Base-by-base conservation (phyloP, 2,329 filamentous ascomycete species). In the Paecilomyces niveus region DNA sequence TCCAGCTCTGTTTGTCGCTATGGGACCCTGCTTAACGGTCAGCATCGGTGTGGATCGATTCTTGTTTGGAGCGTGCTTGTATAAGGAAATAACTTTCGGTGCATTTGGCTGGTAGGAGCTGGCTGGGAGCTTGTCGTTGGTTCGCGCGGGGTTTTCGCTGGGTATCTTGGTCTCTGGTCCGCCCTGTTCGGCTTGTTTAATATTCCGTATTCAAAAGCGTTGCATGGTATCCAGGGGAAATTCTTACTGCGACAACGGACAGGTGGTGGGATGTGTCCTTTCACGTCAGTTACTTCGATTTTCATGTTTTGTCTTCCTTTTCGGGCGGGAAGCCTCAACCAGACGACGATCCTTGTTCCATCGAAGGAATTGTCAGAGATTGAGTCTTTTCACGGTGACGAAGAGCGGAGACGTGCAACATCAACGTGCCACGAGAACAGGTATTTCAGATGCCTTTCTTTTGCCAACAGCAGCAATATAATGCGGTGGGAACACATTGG, bases 51-150 rank as follows among this genome's bases (percentile, higher is more conserved):
- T 69, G 66, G 68, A 66, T 73, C 68, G 68, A 72, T 68, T 62
- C 65, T 68, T 71, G 64, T 70, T 72, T 72, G 68, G 69, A 71
- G 69, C 70, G 70, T 69, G 68, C 73, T 75, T 75, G 71, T 74
- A 74, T 72, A 73, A 72, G 72, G 72, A 57, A 70, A 72, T 73
- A 72, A 69, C 70, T 74, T 74, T 66, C 67, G 72, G 73, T 75
- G 73, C 72, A 75, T 75, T 68, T 63, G 72, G 74, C 71, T 72
- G 71, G 61, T 70, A 73, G 73, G 73, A 74, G 73, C 72, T 71
- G 72, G 72, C 71, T 65, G 70, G 72, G 70, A 73, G 72, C 71
- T 71, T 71, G 72, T 73, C 65, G 66, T 72, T 68, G 71, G 68
- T 74, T 73, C 62, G 61, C 63, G 65, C 62, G 65, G 66, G 63